These are phyloP conservation scores for Cladophialophora bantiana DNA, from an alignment of 2,329 filamentous ascomycete species.

Conservation along the genomic window DNA sequence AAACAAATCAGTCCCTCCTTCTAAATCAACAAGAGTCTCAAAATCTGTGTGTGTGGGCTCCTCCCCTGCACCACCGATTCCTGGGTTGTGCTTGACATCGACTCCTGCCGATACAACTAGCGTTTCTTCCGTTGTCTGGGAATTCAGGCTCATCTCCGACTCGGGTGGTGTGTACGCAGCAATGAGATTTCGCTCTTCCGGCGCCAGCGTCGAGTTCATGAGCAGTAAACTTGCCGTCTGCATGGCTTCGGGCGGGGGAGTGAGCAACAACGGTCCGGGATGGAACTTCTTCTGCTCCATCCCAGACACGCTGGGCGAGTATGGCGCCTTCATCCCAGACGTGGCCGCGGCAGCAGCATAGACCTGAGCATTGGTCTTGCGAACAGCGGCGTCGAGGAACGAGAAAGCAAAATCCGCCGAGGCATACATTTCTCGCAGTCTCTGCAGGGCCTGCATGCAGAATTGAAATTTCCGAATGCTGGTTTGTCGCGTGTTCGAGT, in stretches of 20 bases:
- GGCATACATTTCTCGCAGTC: constrained; percentile 85
- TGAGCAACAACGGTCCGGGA: constrained; percentile 30
- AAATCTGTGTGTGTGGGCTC: constrained; percentile 52
- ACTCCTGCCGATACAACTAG: constrained; percentile 27
- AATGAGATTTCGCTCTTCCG: constrained; percentile 34
- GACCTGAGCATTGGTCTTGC: constrained; percentile 70
- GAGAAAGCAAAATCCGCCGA: constrained; percentile 96
- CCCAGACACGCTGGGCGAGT: neutral
- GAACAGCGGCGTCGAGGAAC: constrained; percentile 89
- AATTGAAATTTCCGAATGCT: constrained; percentile 84
- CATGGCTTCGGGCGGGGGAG: constrained; percentile 39
- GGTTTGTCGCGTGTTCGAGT: constrained; percentile 72
- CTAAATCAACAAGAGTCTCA: constrained; percentile 56
- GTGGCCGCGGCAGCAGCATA: constrained; percentile 4
- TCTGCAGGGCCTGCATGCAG: constrained; percentile 91
- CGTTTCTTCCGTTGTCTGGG: constrained; percentile 30
- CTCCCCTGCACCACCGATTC: neutral
- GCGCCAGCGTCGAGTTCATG: constrained; percentile 33
- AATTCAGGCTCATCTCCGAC: constrained; percentile 30
- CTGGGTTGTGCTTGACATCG: constrained; percentile 6
- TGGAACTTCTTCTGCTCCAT: constrained; percentile 20
- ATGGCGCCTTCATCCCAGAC: constrained; percentile 4
- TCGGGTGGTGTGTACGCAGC: constrained; percentile 34
- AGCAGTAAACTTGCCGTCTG: constrained; percentile 33
- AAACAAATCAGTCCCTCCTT: constrained; percentile 44